These are phyloP conservation scores for Iberis pinnata DNA, from an alignment of 345 rosid genomes.

Conservation along the genomic window DNA sequence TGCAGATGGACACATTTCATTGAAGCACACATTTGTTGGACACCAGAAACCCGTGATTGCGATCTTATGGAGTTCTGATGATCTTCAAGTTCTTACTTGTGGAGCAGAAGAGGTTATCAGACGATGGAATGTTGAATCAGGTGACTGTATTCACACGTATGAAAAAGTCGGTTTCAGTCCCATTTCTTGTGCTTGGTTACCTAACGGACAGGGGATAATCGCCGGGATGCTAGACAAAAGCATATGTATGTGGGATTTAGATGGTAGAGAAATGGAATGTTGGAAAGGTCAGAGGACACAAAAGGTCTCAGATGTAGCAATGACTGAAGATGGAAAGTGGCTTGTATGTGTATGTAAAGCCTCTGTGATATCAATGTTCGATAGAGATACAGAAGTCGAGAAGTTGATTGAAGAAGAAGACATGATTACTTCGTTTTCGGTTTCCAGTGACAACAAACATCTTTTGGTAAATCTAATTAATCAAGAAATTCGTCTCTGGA, in stretches of 20 bases:
- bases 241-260: constrained; percentile 66
- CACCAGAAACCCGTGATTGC: constrained; percentile 49
- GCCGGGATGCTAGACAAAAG: constrained; percentile 54
- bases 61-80: constrained; percentile 62
- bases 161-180: constrained; percentile 47
- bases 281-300: constrained; percentile 62
- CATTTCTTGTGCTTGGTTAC: constrained; percentile 70
- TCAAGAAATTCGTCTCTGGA: constrained; percentile 75
- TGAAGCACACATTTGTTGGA: constrained; percentile 47
- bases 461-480: constrained; percentile 49
- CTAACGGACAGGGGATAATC: constrained; percentile 45
- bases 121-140: constrained; percentile 58
- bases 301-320: constrained; percentile 53
- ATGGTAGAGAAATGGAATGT: constrained; percentile 55
- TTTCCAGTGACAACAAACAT: constrained; percentile 52
- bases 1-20: constrained; percentile 33
- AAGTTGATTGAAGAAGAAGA: constrained; percentile 57
- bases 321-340: constrained; percentile 62
- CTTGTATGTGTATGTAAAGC: constrained; percentile 50
- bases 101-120: constrained; percentile 58
- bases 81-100: constrained; percentile 56
- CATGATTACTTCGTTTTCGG: constrained; percentile 53
- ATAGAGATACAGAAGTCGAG: constrained; percentile 49
- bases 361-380: constrained; percentile 43
- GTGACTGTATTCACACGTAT: constrained; percentile 46